phyloP scores from a whole-genome alignment of 2,329 filamentous ascomycete genomes.

The Cucurbitaria berberidis region DNA sequence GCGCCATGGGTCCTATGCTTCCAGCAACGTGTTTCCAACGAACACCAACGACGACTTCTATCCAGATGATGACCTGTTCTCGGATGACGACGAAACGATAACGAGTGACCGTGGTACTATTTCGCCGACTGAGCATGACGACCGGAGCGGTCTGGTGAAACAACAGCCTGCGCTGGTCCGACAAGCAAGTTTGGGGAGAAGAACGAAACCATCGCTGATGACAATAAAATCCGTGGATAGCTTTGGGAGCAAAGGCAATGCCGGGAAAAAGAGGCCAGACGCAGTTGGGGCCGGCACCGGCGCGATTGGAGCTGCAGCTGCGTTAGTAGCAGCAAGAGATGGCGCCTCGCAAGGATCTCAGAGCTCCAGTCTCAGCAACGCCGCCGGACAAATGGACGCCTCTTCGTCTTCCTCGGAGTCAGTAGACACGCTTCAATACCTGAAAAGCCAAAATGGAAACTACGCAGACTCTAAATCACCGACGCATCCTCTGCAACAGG shows the following conservation, averaged over 20 bases:
- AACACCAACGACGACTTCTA: conserved; percentile 51
- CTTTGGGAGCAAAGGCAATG: conserved; percentile 30
- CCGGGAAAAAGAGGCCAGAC: conserved; percentile 22
- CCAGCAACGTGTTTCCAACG: conserved; percentile 57
- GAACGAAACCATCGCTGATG: conserved; percentile 56
- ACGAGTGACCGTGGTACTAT: conserved; percentile 38
- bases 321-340: conserved; percentile 34
- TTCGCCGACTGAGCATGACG: conserved; percentile 44
- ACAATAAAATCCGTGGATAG: conserved; percentile 55
- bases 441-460: conserved; percentile 18
- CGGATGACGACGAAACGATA: conserved; percentile 49
- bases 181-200: conserved; percentile 57
- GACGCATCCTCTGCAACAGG: conserved; percentile 37
- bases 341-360: conserved; percentile 26
- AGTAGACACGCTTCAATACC: conserved; percentile 33
- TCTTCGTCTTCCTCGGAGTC: conserved; percentile 46
- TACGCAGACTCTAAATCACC: conserved; percentile 27
- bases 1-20: conserved; percentile 54
- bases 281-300: conserved; percentile 26
- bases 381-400: conserved; percentile 44
- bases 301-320: conserved; percentile 32
- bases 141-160: conserved; percentile 48
- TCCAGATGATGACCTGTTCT: conserved; percentile 43
- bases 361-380: conserved; percentile 38
- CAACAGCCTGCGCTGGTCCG: conserved; percentile 41